phyloP scores from a whole-genome alignment of 2,329 filamentous ascomycete species.

The Ophiocordyceps unilateralis region DNA sequence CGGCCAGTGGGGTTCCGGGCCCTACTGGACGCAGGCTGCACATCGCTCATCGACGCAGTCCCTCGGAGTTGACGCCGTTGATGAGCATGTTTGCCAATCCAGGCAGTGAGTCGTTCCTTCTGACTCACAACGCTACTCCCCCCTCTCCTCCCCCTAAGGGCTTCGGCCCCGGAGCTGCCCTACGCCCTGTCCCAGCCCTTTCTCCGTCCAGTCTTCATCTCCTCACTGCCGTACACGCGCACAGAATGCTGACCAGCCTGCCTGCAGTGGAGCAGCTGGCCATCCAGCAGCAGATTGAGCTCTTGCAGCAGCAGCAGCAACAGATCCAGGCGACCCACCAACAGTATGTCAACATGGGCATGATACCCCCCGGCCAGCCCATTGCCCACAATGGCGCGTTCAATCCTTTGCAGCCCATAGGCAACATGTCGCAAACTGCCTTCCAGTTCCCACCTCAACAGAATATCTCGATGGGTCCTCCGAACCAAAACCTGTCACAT shows the following conservation, averaged over 20 bases:
- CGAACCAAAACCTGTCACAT: slow-evolving; percentile 68
- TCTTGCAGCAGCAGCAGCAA: slow-evolving; percentile 93
- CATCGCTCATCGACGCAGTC: slow-evolving; percentile 92
- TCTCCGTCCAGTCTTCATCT: neutral
- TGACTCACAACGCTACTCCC: slow-evolving; percentile 1
- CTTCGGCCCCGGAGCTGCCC: slow-evolving; percentile 1
- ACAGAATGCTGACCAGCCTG: neutral
- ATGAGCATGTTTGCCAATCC: slow-evolving; percentile 75
- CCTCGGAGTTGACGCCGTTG: slow-evolving; percentile 88
- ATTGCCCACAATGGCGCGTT: slow-evolving; percentile 55
- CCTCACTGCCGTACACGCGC: slow-evolving; percentile 1
- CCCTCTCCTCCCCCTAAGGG: neutral
- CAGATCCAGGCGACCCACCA: slow-evolving; percentile 93
- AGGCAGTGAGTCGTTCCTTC: slow-evolving; percentile 35
- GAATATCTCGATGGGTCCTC: slow-evolving; percentile 56
- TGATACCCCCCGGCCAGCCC: slow-evolving; percentile 69
- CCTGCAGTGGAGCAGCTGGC: slow-evolving; percentile 81
- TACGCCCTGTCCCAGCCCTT: neutral
- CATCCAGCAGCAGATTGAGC: slow-evolving; percentile 95
- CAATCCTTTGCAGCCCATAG: slow-evolving; percentile 66
- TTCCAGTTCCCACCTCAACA: slow-evolving; percentile 81
- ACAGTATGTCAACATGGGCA: slow-evolving; percentile 95
- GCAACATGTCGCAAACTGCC: slow-evolving; percentile 60
- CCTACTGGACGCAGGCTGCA: slow-evolving; percentile 80
- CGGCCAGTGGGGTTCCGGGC: slow-evolving; percentile 44